Base-by-base conservation (phyloP, 2,329 filamentous ascomycete species). In the Apiospora koreana region DNA sequence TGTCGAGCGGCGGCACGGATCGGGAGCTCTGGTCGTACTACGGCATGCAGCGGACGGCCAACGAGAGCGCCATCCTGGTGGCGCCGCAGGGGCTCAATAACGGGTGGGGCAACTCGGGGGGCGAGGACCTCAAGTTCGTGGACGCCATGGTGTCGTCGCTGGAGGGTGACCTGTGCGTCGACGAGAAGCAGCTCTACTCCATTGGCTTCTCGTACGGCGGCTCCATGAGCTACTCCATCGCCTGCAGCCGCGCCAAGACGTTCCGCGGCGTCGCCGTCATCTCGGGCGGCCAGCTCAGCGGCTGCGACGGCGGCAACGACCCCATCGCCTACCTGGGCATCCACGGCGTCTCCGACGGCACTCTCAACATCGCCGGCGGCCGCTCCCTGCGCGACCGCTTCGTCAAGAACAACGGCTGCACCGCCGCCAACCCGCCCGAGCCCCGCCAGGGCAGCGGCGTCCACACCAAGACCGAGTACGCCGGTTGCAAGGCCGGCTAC, bases 91-190 rank as follows among this genome's bases (percentile, higher is more conserved):
- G 80, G 10, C 69, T 79, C 41, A 76, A 77, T 70, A 72, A 74
- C 31, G 80, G 80, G n/a, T 82, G 81, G 80, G 79, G 72, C 12
- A 82, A 83, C 75, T 70, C 65, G 21, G 77, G 75, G 38, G 80
- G 80, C 68, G 78, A 81, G 69, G 81, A 83, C 68, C 71, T 81
- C 31, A 75, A 76, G 0, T 79, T 83, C 72, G 73, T 80, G 31
- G 77, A 80, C 71, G 72, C 74, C 3, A 76, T 82, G 58, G 73
- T 80, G 42, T 72, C 77, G 50, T 71, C 74, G 25, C 72, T 82
- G 25, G 77, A 81, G 68, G 73, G 70, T 10, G 77, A 79, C 64
- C 77, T 82, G 66, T 83, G 81, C 70, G 73, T 82, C 46, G 76
- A 83, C 71, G 72, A 76, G 67, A 74, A 72, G 23, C 76, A 76